These are phyloP conservation scores for Penicillium freii DNA, from an alignment of 2,329 filamentous ascomycete genomes.

Conservation along the genomic window DNA sequence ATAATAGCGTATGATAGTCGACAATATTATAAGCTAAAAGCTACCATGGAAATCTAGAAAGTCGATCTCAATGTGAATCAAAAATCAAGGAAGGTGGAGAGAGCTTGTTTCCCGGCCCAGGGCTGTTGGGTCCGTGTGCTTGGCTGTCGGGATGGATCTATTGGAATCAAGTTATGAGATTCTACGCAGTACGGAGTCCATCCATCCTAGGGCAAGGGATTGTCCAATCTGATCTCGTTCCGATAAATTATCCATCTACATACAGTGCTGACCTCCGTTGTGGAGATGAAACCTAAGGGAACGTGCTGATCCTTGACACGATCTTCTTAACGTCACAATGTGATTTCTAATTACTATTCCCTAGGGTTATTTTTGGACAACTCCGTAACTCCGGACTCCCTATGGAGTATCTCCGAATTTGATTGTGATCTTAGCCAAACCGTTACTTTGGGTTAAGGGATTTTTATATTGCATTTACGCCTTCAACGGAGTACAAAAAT, in stretches of 20 bases:
- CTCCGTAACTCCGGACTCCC: background rate
- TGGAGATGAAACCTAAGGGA: background rate
- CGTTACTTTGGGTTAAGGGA: background rate
- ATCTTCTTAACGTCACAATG: background rate
- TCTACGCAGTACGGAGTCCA: background rate
- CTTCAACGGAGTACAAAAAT: background rate
- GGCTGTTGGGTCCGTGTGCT: background rate
- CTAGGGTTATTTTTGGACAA: background rate
- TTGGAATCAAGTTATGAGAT: background rate
- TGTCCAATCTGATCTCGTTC: background rate
- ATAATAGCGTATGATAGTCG: background rate
- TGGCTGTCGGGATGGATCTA: conserved; percentile 1
- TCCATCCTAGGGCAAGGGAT: background rate
- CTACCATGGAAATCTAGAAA: background rate
- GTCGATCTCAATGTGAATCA: background rate
- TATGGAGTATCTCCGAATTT: background rate
- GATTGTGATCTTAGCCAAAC: background rate
- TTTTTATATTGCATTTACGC: background rate
- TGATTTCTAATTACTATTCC: background rate
- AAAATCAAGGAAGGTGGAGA: conserved; percentile 3
- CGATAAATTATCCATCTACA: background rate
- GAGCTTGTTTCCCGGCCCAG: conserved; percentile 1
- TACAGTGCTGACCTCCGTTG: conserved; percentile 6
- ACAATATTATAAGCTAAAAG: background rate
- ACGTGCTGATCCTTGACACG: conserved; percentile 1